Base-by-base conservation (phyloP, 2,329 filamentous ascomycete genomes). In the Fusarium abutilonis region DNA sequence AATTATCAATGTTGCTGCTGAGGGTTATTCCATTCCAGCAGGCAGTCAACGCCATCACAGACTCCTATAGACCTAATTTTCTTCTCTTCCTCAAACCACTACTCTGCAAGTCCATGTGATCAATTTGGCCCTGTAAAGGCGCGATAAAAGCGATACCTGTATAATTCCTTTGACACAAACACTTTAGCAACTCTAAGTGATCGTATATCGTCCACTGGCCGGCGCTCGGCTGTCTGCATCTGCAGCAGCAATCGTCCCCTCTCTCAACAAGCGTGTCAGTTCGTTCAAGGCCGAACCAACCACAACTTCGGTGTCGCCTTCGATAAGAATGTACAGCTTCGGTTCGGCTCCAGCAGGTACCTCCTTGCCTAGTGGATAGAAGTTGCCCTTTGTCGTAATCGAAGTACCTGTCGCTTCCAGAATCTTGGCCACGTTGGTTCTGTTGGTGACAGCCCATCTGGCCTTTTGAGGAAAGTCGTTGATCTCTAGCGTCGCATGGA, bases 381-480 rank as follows among this genome's bases (percentile, higher is more conserved):
- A 98, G 60, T 85, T 95, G 66, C 95, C 95, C 80, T 99, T 99
- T 40, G 93, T 97, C 0, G 95, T 99, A 75, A 99, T 99, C 7
- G 92, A 97, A 2, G 93, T 96, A 36, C 93, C 94, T 0, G 94
- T 97, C 9, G 91, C 86, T 73, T 99, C 95, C 64, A 99, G 84
- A 69, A 99, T 97, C 82, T 98, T 99, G 68, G 94, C 93, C 54
- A 99, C 95, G 72, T 99, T 99, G 32, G 95, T 98, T 65, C 95
- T 88, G 76, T 99, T 99, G 35, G 95, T 99, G 79, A 99, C 95
- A 10, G 93, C 94, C 95, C 95, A 99, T 69, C 95, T 87, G 64
- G 95, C 95, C 82, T 97, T 98, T 76, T 99, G 95, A 31, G 95
- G 95, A 77, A 98, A 98, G 78, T 99, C 95, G 77, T 99, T 99